Evolutionary conservation across 2,329 filamentous ascomycete genomes (phyloP).

Genomic region (Aspergillus sp.): DNA sequence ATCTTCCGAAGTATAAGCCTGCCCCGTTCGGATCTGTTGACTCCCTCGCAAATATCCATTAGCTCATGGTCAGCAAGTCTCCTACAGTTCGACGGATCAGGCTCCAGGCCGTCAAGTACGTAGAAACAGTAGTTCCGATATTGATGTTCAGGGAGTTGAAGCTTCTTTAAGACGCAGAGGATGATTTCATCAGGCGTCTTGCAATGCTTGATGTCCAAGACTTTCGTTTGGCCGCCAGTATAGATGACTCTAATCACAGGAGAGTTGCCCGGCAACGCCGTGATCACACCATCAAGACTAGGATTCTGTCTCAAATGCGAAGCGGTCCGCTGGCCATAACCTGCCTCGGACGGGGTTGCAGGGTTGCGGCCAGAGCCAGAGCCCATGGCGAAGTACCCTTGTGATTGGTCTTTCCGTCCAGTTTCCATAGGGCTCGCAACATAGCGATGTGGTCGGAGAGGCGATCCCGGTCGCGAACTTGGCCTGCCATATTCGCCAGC

Average conservation of each 20-base stretch:
- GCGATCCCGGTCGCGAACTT: slow-evolving; percentile 72
- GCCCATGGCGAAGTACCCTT: slow-evolving; percentile 60
- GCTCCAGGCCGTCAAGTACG: slow-evolving; percentile 82
- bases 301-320: slow-evolving; percentile 78
- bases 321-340: slow-evolving; percentile 66
- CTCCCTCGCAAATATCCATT: slow-evolving; percentile 87
- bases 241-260: slow-evolving; percentile 93
- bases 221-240: slow-evolving; percentile 87
- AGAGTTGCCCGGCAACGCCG: slow-evolving; percentile 82
- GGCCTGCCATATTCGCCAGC: slow-evolving; percentile 56
- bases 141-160: slow-evolving; percentile 85
- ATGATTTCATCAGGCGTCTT: slow-evolving; percentile 92
- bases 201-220: slow-evolving; percentile 90
- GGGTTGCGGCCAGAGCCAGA: slow-evolving; percentile 60
- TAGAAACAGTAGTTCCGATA: slow-evolving; percentile 97
- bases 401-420: slow-evolving; percentile 54
- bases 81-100: slow-evolving; percentile 79
- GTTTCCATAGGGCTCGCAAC: slow-evolving; percentile 61
- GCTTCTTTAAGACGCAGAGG: slow-evolving; percentile 84
- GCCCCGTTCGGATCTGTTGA: slow-evolving; percentile 82
- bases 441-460: slow-evolving; percentile 66
- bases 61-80: slow-evolving; percentile 85
- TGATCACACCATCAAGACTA: slow-evolving; percentile 83
- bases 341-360: slow-evolving; percentile 66
- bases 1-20: slow-evolving; percentile 89